These are phyloP conservation scores for Pontederia crassipes DNA, from an alignment of 176 grass and related monocot genomes.

Conservation along the genomic window DNA sequence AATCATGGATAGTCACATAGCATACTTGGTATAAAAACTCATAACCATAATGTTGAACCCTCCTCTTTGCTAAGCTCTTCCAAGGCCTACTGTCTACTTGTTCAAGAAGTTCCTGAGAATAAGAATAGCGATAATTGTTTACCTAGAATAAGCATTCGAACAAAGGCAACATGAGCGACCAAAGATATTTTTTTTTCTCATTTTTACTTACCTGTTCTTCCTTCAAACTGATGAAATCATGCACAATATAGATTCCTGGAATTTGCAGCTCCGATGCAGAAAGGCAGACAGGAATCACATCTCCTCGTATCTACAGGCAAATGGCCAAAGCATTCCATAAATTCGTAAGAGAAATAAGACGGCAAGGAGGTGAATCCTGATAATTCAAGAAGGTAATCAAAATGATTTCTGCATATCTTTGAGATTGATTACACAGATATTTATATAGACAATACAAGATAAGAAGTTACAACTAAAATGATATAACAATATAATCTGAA, in stretches of 20 bases:
- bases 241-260: constrained; percentile 63
- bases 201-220: constrained; percentile 50
- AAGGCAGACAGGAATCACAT: constrained; percentile 31
- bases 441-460: too few species aligned
- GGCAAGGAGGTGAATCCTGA: too few species aligned
- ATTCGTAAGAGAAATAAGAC: too few species aligned
- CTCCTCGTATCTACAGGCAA: constrained; percentile 4
- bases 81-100: constrained; percentile 57
- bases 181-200: background rate
- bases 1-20: constrained; percentile 6
- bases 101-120: constrained; percentile 62
- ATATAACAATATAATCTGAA: too few species aligned
- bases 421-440: too few species aligned
- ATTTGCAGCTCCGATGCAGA: constrained; percentile 44
- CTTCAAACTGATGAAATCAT: constrained; percentile 56
- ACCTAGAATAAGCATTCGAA: background rate
- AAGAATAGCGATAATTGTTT: background rate
- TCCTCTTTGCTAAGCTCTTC: constrained; percentile 69
- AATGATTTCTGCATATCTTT: too few species aligned
- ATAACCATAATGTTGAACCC: constrained; percentile 95
- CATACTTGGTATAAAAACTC: constrained; percentile 89
- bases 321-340: too few species aligned
- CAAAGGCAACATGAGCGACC: background rate
- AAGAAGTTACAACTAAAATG: too few species aligned
- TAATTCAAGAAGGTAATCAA: too few species aligned